These are phyloP conservation scores for Colletotrichum tropicale DNA, from an alignment of 2,329 filamentous ascomycete genomes.

Conservation along the genomic window DNA sequence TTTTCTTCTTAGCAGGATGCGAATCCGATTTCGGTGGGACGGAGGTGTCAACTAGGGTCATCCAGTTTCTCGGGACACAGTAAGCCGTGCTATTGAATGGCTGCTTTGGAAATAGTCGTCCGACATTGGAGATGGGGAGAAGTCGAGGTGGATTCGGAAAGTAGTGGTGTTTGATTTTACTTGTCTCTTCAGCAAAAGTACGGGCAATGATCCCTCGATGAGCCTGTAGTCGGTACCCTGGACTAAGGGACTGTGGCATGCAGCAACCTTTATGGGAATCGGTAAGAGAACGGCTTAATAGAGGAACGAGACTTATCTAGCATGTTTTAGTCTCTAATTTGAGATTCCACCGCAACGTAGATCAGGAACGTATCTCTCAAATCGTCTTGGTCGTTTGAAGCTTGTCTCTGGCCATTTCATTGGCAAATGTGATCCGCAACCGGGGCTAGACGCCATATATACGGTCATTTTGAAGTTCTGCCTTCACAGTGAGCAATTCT, in stretches of 20 bases:
- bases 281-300: background rate
- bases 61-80: background rate
- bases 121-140: background rate
- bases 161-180: background rate
- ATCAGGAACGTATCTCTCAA: background rate
- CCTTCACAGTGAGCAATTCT: background rate
- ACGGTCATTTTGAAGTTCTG: background rate
- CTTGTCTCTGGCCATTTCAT: background rate
- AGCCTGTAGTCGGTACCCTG: background rate
- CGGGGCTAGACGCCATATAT: background rate
- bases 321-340: background rate
- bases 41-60: background rate
- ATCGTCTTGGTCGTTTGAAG: accelerated
- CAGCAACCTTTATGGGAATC: background rate
- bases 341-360: background rate
- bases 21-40: background rate
- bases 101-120: background rate
- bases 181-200: background rate
- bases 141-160: background rate
- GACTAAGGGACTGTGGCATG: background rate
- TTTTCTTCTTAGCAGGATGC: background rate
- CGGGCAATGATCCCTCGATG: background rate
- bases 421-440: background rate
- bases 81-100: background rate
- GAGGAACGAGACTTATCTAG: background rate